Conservation (phyloP, 2,329 filamentous ascomycete species). For the Alternaria rosae region DNA sequence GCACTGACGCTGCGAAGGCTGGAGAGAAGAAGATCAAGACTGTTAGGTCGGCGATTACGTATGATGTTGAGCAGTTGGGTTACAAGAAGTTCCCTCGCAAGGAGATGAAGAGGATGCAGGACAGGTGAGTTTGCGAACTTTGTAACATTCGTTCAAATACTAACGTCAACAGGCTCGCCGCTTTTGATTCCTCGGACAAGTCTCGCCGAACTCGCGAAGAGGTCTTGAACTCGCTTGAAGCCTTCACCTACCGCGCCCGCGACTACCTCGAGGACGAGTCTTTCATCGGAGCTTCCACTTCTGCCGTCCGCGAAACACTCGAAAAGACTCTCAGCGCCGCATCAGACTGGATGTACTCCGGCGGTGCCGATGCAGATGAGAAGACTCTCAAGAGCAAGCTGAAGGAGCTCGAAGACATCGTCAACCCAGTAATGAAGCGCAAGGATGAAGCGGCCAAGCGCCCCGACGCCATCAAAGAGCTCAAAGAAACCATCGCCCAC, state of each 20-base stretch:
- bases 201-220: slow-evolving; percentile 81
- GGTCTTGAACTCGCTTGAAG: slow-evolving; percentile 89
- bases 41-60: slow-evolving; percentile 61
- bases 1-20: slow-evolving; percentile 58
- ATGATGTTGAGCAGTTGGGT: slow-evolving; percentile 55
- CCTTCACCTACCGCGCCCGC: slow-evolving; percentile 86
- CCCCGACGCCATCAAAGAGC: slow-evolving; percentile 70
- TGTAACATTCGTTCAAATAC: neutral
- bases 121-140: slow-evolving; percentile 51
- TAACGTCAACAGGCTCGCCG: slow-evolving; percentile 67
- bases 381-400: slow-evolving; percentile 79
- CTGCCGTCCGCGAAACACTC: slow-evolving; percentile 70
- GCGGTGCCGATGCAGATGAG: slow-evolving; percentile 77
- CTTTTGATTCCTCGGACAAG: slow-evolving; percentile 86
- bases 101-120: slow-evolving; percentile 67
- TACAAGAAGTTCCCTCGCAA: slow-evolving; percentile 67
- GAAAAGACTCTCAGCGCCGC: slow-evolving; percentile 71
- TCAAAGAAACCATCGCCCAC: slow-evolving; percentile 75
- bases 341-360: slow-evolving; percentile 91
- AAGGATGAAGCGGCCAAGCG: slow-evolving; percentile 75
- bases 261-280: slow-evolving; percentile 80
- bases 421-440: slow-evolving; percentile 77
- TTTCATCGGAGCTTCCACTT: slow-evolving; percentile 76
- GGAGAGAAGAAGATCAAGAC: slow-evolving; percentile 59
- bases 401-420: slow-evolving; percentile 77